phyloP scores from a whole-genome alignment of 495 filamentous ascomycete genomes.

The Penicillium desertorum region DNA sequence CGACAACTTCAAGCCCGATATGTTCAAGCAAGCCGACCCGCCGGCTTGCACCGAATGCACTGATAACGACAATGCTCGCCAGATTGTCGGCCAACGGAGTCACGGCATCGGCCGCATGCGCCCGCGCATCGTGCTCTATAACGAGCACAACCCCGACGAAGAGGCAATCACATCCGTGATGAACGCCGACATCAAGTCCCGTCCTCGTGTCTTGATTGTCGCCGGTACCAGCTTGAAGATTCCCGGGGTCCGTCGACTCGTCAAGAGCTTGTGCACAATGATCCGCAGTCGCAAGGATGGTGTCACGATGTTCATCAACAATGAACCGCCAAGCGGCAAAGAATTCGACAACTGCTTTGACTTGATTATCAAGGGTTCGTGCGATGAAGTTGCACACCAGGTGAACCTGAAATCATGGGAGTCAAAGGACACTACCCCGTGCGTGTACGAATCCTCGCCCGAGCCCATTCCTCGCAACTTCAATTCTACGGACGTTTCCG shows the following conservation, averaged over 20 bases:
- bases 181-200: slow-evolving; percentile 73
- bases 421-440: slow-evolving; percentile 61
- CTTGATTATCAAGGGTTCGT: slow-evolving; percentile 80
- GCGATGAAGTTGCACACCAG: slow-evolving; percentile 79
- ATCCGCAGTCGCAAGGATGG: slow-evolving; percentile 79
- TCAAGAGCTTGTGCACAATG: slow-evolving; percentile 82
- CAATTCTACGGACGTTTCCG: slow-evolving; percentile 36
- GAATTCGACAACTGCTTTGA: slow-evolving; percentile 94
- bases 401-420: slow-evolving; percentile 60
- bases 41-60: slow-evolving; percentile 79
- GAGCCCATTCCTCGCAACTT: slow-evolving; percentile 25
- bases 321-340: slow-evolving; percentile 74
- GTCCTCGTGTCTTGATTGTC: slow-evolving; percentile 89
- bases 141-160: slow-evolving; percentile 93
- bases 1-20: slow-evolving; percentile 67
- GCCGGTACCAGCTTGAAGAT: slow-evolving; percentile 95
- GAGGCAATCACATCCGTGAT: slow-evolving; percentile 93
- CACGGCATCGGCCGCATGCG: slow-evolving; percentile 90
- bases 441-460: slow-evolving; percentile 16
- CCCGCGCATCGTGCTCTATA: slow-evolving; percentile 94
- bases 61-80: slow-evolving; percentile 71
- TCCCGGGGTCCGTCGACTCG: slow-evolving; percentile 83
- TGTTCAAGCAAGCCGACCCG: slow-evolving; percentile 81
- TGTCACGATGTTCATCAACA: slow-evolving; percentile 93
- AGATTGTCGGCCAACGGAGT: slow-evolving; percentile 81